Base-by-base conservation (phyloP, 139 green algal genomes). In the Chlamydomonas sphaeroides region DNA sequence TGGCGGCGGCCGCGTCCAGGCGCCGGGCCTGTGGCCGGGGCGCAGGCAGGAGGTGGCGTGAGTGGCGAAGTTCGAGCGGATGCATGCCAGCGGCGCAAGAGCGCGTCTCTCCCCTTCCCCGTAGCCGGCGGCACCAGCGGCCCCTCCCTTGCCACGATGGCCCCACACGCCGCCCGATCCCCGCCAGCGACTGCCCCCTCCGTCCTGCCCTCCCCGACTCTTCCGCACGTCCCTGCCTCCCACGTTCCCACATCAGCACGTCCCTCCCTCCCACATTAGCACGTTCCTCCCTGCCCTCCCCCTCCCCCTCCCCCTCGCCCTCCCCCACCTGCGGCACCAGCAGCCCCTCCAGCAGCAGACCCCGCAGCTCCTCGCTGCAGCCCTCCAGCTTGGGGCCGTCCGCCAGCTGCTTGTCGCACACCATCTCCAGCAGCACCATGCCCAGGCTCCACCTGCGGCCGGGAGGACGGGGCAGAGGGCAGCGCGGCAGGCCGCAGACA, bases 371-470 rank as follows among this genome's bases (percentile, higher is more conserved):
- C 61, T 63, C 62, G 14, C 38, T 51, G 63, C 75, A 82, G 20
- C 62, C 61, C 75, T 49, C 75, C 75, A 82, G 75, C 41, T 30
- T 2, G 1, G 75, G 75, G 1, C 75, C 75, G 45, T 82, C 61
- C 26, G 42, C 32, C 26, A 82, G 10, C 41, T 72, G 20, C 45
- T 72, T n/a, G 11, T 82, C 75, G 7, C 39, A 65, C 20, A 82
- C 75, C 75, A 82, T 82, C 75, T 72, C 75, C 61, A 82, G 33
- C 20, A 82, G 32, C 63, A 82, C 62, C 41, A 65, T 51, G 32
- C 75, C 75, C 75, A 82, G 62, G 42, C 62, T 35, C 75, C 75
- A 82, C n/a, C n/a, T n/a, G n/a, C n/a, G n/a, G n/a, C n/a, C n/a
- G n/a, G n/a, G n/a, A n/a, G n/a, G n/a, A n/a, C n/a, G n/a, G n/a